Evolutionary conservation across 108 stramenopile species (phyloP).

Genomic region (Skeletonema tropicum): DNA sequence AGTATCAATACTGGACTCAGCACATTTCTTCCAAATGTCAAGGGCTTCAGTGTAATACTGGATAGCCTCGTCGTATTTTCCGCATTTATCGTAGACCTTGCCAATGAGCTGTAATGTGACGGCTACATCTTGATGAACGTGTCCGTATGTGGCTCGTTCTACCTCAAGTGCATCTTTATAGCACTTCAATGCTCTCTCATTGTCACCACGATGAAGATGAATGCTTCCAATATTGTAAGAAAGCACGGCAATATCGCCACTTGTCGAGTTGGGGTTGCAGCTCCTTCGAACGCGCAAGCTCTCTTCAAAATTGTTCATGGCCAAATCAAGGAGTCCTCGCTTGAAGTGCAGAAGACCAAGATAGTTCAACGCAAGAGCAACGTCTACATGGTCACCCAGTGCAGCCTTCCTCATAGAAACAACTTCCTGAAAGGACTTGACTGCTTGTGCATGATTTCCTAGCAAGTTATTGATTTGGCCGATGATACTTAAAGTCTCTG

Average conservation of each 20-base stretch:
- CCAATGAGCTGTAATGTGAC: conserved; percentile 66
- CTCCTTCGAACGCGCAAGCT: conserved; percentile 57
- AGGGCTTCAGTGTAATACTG: conserved; percentile 49
- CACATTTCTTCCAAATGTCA: conserved; percentile 38
- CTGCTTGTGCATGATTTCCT: conserved; percentile 49
- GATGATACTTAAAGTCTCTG: conserved; percentile 60
- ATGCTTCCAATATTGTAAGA: conserved; percentile 70
- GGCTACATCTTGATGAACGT: conserved; percentile 54
- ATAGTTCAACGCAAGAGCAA: conserved; percentile 56
- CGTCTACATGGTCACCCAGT: conserved; percentile 63
- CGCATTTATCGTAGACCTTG: conserved; percentile 57
- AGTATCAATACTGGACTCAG: conserved; percentile 12
- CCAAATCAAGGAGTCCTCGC: conserved; percentile 47
- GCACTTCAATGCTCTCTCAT: conserved; percentile 52
- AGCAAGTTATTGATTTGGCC: conserved; percentile 55
- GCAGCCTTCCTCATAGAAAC: conserved; percentile 51
- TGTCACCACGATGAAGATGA: conserved; percentile 56
- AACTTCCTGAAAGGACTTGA: conserved; percentile 54
- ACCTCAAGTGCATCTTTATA: conserved; percentile 58
- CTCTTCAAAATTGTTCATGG: conserved; percentile 54
- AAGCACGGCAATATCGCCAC: conserved; percentile 50
- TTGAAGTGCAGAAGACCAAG: conserved; percentile 56
- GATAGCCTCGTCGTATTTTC: conserved; percentile 53
- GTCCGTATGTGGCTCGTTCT: conserved; percentile 46
- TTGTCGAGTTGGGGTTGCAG: not conserved